Base-by-base conservation (phyloP, 2,329 filamentous ascomycete genomes). In the Arthroderma sp. region DNA sequence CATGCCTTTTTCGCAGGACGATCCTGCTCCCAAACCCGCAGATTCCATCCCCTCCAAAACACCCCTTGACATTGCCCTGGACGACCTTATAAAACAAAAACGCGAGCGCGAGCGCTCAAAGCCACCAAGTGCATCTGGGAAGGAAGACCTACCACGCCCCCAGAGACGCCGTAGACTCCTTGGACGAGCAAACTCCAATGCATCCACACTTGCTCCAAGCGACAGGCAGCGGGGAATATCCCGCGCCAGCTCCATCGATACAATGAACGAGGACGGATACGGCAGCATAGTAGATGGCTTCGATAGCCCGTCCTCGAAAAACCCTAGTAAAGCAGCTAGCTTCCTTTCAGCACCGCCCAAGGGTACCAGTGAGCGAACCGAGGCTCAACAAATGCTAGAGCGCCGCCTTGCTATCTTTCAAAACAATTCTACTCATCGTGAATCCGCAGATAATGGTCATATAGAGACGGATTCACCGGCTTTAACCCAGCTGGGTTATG, bases 201-300 rank as follows among this genome's bases (percentile, higher is more conserved):
- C 60, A 11, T 67, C 65, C 33, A 43, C 49, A 8, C 53, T 55
- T 27, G 53, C 55, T 6, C 38, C 31, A 30, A 22, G 22, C 22
- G 11, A 45, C 10, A 27, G 27, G 22, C 34, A 40, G 11, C 33
- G 42, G 3, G 47, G 52, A 15, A 52, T 58, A 36, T 69, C 67
- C 4, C 65, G 68, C 32, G 68, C 68, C 29, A 69, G 67, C 53
- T 71, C 68, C n/a, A 63, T 71, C 45, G 69, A 71, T 47, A 70
- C 68, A 27, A 56, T 71, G 6, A 70, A 71, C 48, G 61, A 67
- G 47, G 63, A 66, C 40, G 63, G 64, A 6, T 61, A 61, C 33
- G 60, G 63, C 32, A 62, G 58, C 33, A 56, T 56, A 28, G 49
- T 63, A 15, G 62, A 65, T 11, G 61, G 57, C 38, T 44, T 48